These are phyloP conservation scores for Medicago lupulina DNA, from an alignment of 306 rosid genomes.

Conservation along the genomic window DNA sequence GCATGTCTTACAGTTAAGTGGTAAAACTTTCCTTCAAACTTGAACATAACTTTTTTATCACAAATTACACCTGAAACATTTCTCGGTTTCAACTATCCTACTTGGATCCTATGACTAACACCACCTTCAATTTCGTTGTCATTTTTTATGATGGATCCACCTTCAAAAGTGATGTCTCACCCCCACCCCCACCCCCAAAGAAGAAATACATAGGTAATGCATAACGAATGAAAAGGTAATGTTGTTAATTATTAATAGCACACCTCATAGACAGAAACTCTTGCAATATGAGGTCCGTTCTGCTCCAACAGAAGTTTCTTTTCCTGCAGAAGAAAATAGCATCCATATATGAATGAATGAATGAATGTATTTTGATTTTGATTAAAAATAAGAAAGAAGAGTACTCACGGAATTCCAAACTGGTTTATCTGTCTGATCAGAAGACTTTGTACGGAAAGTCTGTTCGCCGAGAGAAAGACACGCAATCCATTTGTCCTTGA, in stretches of 20 bases:
- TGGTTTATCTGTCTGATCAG: conserved; percentile 83
- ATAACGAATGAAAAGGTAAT: conserved; percentile 30
- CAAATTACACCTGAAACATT: neutral
- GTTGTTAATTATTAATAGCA: conserved; percentile 40
- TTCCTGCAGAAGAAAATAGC: conserved; percentile 56
- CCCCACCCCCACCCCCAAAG: neutral
- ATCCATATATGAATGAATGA: no score
- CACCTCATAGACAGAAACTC: conserved; percentile 92
- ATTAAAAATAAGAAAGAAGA: conserved; percentile 7
- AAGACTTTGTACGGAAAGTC: conserved; percentile 76
- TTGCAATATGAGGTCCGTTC: conserved; percentile 79
- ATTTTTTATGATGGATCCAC: neutral
- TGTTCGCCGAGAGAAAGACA: conserved; percentile 92
- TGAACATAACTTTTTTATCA: neutral
- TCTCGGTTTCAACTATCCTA: neutral
- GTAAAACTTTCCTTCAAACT: neutral
- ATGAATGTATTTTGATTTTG: no score
- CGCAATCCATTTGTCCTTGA: conserved; percentile 95
- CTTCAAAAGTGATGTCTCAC: conserved; percentile 12
- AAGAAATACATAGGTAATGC: conserved; percentile 9
- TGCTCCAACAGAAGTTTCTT: conserved; percentile 88
- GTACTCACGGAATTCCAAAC: conserved; percentile 93
- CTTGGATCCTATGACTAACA: neutral
- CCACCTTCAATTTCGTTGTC: neutral
- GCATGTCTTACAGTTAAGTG: neutral